Conservation (phyloP, 2,329 filamentous ascomycete species). For the Dactylella cylindrospora region DNA sequence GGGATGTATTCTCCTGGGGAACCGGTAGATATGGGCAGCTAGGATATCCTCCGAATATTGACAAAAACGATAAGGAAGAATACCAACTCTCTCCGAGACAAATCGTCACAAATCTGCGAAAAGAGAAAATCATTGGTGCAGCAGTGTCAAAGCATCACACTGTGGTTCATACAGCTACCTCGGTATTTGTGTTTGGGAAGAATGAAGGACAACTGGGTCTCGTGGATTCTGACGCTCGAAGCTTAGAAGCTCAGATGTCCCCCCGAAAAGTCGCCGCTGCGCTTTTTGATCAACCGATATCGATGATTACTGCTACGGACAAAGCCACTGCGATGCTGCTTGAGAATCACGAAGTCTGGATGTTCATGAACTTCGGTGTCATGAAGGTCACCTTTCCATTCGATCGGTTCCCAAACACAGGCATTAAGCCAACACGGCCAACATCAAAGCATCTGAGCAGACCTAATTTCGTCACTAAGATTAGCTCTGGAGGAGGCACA, state of each 20-base stretch:
- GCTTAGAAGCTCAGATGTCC: conserved; percentile 75
- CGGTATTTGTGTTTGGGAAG: conserved; percentile 90
- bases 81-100: conserved; percentile 80
- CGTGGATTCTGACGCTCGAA: conserved; percentile 87
- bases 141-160: conserved; percentile 91
- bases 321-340: conserved; percentile 83
- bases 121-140: conserved; percentile 75
- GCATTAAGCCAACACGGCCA: conserved; percentile 33
- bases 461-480: conserved; percentile 69
- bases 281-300: conserved; percentile 70
- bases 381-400: conserved; percentile 79
- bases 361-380: conserved; percentile 95
- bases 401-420: conserved; percentile 62
- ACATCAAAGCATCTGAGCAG: conserved; percentile 49
- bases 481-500: conserved; percentile 84
- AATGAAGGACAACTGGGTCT: conserved; percentile 92
- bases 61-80: conserved; percentile 73
- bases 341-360: conserved; percentile 83
- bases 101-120: conserved; percentile 87
- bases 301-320: conserved; percentile 83
- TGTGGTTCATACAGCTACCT: conserved; percentile 76
- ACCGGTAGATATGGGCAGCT: conserved; percentile 82
- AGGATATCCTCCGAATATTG: conserved; percentile 71
- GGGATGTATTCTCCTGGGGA: conserved; percentile 95
- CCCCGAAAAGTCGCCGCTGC: conserved; percentile 88